Evolutionary conservation across 2,329 filamentous ascomycete genomes (phyloP), one percentile per base, ranked within the genome.

Genomic region (Pseudopithomyces maydicus): DNA sequence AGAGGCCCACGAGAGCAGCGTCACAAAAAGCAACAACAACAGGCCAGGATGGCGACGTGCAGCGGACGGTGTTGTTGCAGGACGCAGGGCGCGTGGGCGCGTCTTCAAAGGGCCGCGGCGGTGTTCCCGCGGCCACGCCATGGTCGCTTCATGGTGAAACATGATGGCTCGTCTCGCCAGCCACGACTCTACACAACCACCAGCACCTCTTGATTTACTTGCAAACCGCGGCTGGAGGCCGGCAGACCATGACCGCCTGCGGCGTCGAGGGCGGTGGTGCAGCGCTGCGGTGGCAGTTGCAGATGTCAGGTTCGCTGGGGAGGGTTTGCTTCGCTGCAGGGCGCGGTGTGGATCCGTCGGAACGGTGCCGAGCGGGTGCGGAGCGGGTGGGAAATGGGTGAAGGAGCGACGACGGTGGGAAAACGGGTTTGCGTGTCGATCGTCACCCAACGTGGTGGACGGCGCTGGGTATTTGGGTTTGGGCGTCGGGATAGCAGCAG

Each of bases 111-210:
- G 58, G 59, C 57, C 59, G 52, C 61, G 59, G 56, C 47, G 62
- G 51, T 55, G 33, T 32, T 46, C 51, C 54, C 32, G 26, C 26
- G 8, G 58, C 57, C 33, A 22, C 20, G 26, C 46, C 20, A 61
- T 55, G 62, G 56, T 62, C 59, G 54, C 46, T 49, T 54, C 45
- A 72, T 74, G 72, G 72, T 74, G 71, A 67, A 68, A 73, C 72
- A 68, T n/a, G 48, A 48, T 52, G 55, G 58, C 58, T 54, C 54
- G 58, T 62, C 62, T 62, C 52, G 66, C 58, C 41, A 61, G 57
- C 47, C 8, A 32, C n/a, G 51, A 38, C 49, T 57, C 52, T 20
- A 53, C 43, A 3, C 17, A 45, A 42, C 47, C 52, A 23, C 45
- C 53, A 36, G 38, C 45, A 32, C 52, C 49, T 55, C 51, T 58